Percentiles rank a stretch among this genome's conserved stretches.
Evolutionary conservation across 352 stramenopile species (phyloP).

Genomic region (Globisporangium barbulae): DNA sequence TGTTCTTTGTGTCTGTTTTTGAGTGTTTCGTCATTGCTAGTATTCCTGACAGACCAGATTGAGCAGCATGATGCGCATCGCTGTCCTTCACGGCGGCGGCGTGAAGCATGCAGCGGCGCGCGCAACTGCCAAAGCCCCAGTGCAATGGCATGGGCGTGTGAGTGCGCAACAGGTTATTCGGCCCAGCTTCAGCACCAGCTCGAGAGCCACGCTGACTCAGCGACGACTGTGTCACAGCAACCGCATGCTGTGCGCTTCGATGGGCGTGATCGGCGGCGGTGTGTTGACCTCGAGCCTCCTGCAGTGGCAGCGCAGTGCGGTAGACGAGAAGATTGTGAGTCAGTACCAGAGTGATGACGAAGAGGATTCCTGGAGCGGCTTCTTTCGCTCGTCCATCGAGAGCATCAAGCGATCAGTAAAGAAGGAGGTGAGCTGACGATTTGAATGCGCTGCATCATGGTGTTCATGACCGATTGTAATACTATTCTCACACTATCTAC

Average conservation of each 20-base stretch:
- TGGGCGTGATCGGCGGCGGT: constrained; percentile 48
- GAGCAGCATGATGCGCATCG: constrained; percentile 13
- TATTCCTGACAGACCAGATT: not conserved
- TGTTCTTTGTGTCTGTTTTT: no score
- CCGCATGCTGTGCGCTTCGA: constrained; percentile 40
- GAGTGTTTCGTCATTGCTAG: no score
- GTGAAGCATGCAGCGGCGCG: not conserved
- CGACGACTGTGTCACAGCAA: constrained; percentile 24
- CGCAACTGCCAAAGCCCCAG: not conserved
- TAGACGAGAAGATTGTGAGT: not conserved
- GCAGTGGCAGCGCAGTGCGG: not conserved
- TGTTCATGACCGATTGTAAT: not conserved
- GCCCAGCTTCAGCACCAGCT: not conserved
- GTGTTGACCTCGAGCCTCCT: constrained; percentile 33
- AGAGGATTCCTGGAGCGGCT: constrained; percentile 19
- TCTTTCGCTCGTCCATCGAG: constrained; percentile 17
- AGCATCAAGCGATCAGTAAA: constrained; percentile 18
- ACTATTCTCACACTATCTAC: not conserved
- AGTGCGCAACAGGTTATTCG: constrained; percentile 1
- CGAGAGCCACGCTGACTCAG: not conserved
- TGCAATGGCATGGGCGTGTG: not conserved
- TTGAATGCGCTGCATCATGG: not conserved
- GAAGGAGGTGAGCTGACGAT: not conserved
- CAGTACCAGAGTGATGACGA: constrained; percentile 14
- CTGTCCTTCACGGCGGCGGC: not conserved